These are phyloP conservation scores for Trifolium repens DNA, from an alignment of 306 rosid species.

Conservation along the genomic window DNA sequence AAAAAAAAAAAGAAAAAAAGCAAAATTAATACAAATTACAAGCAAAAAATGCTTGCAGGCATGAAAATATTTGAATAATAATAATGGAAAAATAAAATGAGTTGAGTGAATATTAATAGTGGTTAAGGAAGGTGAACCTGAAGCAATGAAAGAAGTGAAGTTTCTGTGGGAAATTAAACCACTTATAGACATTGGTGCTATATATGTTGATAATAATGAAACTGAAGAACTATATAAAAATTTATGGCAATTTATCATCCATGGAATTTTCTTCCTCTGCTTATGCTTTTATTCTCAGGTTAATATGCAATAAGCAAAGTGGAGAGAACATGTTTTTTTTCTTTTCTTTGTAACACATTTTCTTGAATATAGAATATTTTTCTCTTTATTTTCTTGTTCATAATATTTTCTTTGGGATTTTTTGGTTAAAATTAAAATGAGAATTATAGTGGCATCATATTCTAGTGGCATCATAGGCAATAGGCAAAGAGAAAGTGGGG, in stretches of 20 bases:
- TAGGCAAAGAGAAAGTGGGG: constrained; percentile 47
- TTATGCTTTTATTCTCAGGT: constrained; percentile 3
- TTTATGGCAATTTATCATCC: constrained; percentile 1
- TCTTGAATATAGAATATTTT: not conserved
- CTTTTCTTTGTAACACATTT: not conserved
- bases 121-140: constrained; percentile 45
- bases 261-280: constrained; percentile 12
- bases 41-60: constrained; percentile 19
- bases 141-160: constrained; percentile 62
- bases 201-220: not conserved
- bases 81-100: not conserved
- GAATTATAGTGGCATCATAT: constrained; percentile 45
- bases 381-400: constrained; percentile 13
- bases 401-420: not conserved
- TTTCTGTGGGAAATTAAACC: constrained; percentile 66
- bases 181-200: constrained; percentile 62
- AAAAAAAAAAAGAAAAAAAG: not conserved
- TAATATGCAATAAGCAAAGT: constrained; percentile 36
- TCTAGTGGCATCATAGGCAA: constrained; percentile 45
- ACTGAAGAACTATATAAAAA: not conserved
- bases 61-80: not conserved
- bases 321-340: not conserved
- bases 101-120: not conserved
- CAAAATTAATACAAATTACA: not conserved
- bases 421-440: constrained; percentile 10